A percentile compares a stretch with the other conserved stretches of the same genome.
Conservation (phyloP, 2,329 filamentous ascomycete species). For the Pyricularia pennisetigena region DNA sequence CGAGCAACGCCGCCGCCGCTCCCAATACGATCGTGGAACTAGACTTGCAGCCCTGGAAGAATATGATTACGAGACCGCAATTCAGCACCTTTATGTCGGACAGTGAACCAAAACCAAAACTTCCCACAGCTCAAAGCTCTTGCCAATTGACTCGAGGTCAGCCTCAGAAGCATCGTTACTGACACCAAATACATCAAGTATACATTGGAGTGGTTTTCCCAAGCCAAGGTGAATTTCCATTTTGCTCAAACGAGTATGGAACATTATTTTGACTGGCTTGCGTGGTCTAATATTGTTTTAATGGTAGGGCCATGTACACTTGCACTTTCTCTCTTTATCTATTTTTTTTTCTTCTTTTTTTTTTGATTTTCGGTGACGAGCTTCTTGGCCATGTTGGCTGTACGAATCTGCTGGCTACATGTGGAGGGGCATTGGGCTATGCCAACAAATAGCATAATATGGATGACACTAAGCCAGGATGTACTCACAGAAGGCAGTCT, state of each 20-base stretch:
- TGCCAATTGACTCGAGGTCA: not conserved
- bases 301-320: not conserved
- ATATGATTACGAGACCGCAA: conserved; percentile 36
- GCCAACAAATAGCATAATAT: not conserved
- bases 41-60: conserved; percentile 59
- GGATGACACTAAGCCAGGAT: not conserved
- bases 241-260: not conserved
- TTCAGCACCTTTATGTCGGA: conserved; percentile 22
- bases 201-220: not conserved
- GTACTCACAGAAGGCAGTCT: conserved; percentile 1
- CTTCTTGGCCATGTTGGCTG: conserved; percentile 1
- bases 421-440: conserved; percentile 6
- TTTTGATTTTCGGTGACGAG: not conserved
- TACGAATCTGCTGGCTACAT: conserved; percentile 1
- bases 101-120: conserved; percentile 10
- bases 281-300: not conserved
- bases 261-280: not conserved
- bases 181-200: not conserved
- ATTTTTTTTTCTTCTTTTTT: not conserved
- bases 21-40: conserved; percentile 70
- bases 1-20: conserved; percentile 66
- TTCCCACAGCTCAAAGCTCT: not conserved
- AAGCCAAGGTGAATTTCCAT: not conserved
- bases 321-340: not conserved
- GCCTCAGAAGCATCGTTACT: not conserved